Percentiles rank a stretch among this genome's conserved stretches.
These are phyloP conservation scores for Cordyceps pruinosa DNA, from an alignment of 2,329 filamentous ascomycete species.

Conservation along the genomic window DNA sequence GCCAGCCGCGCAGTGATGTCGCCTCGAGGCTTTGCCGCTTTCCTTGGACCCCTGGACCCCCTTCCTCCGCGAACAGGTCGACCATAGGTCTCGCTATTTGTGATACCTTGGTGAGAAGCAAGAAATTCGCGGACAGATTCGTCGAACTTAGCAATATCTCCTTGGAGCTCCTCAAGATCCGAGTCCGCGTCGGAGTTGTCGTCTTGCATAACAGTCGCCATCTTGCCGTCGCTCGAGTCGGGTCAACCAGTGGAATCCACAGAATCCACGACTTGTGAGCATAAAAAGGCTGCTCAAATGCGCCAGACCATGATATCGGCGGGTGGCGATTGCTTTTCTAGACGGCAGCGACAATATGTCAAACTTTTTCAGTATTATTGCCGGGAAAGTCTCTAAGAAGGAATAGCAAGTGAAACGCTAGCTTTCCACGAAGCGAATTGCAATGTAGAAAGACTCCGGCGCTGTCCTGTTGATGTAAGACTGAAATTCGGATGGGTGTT, in stretches of 20 bases:
- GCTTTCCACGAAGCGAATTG: too few relatives aligned
- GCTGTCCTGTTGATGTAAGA: too few relatives aligned
- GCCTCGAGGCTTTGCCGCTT: slow-evolving; percentile 59
- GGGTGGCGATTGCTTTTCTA: too few relatives aligned
- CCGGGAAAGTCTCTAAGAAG: too few relatives aligned
- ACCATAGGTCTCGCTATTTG: slow-evolving; percentile 12
- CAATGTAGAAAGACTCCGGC: too few relatives aligned
- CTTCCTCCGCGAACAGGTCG: slow-evolving; percentile 19
- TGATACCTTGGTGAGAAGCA: slow-evolving; percentile 28
- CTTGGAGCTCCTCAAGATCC: slow-evolving; percentile 37
- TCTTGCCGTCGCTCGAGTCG: neutral
- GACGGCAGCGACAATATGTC: too few relatives aligned
- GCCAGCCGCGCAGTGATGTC: slow-evolving; percentile 64
- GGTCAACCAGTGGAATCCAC: neutral
- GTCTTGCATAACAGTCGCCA: neutral
- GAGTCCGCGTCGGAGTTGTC: slow-evolving; percentile 36
- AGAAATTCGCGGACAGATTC: slow-evolving; percentile 36
- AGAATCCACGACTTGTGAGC: neutral
- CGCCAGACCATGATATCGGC: neutral
- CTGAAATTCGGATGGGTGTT: too few relatives aligned
- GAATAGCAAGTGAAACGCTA: too few relatives aligned
- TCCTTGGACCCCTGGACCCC: slow-evolving; percentile 41
- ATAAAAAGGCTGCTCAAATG: neutral
- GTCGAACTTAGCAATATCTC: slow-evolving; percentile 37
- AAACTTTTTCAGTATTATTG: too few relatives aligned